phyloP scores from a whole-genome alignment of 345 rosid genomes.

The Aethionema arabicum region DNA sequence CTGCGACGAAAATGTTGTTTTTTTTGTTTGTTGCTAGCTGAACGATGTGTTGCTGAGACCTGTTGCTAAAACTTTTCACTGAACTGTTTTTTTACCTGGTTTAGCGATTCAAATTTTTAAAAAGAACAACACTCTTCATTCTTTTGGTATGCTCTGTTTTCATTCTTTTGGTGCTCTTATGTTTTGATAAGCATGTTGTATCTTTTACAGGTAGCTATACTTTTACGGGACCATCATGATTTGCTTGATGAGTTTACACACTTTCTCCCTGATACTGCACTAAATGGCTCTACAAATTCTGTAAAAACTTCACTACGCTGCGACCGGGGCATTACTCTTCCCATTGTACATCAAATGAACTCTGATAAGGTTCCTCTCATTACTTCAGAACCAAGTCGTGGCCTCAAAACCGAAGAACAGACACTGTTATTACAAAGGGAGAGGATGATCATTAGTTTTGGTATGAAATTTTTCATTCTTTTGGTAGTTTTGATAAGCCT shows the following conservation, averaged over 20 bases:
- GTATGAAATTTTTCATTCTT: too few species aligned
- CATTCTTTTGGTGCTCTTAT: conserved; percentile 11
- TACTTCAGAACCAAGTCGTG: conserved; percentile 51
- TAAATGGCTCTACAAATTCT: conserved; percentile 49
- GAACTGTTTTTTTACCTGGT: too few species aligned
- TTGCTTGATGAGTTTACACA: conserved; percentile 84
- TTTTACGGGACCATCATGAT: conserved; percentile 84
- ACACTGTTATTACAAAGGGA: too few species aligned
- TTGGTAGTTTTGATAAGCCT: too few species aligned
- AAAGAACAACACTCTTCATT: too few species aligned
- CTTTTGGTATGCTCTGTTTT: too few species aligned
- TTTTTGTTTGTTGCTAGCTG: too few species aligned
- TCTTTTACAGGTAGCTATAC: conserved; percentile 74
- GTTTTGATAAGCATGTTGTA: not conserved
- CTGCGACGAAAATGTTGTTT: too few species aligned
- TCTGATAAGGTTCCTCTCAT: conserved; percentile 65
- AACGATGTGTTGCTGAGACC: too few species aligned
- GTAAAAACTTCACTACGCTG: conserved; percentile 54
- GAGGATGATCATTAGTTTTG: too few species aligned
- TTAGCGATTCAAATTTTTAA: too few species aligned
- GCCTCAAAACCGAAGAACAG: conserved; percentile 53
- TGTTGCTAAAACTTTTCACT: too few species aligned
- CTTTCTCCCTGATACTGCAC: conserved; percentile 78
- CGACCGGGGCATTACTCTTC: conserved; percentile 68
- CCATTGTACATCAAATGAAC: conserved; percentile 46